Base-by-base conservation (phyloP, 2,329 filamentous ascomycete genomes). In the Thermothelomyces thermophilus region DNA sequence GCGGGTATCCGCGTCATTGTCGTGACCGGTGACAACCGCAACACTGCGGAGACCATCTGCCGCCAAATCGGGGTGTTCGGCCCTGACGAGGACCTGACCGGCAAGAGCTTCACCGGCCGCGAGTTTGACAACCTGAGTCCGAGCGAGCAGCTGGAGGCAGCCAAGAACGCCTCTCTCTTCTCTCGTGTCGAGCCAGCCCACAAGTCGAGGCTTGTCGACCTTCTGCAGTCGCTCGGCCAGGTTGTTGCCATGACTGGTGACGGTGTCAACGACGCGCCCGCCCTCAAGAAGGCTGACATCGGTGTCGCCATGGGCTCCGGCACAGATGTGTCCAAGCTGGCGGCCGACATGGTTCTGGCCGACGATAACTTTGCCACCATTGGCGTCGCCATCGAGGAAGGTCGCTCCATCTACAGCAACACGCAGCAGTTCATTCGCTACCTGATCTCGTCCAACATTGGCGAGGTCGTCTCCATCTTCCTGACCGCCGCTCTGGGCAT, bases 351-450 rank as follows among this genome's bases (percentile, higher is more conserved):
- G 93, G 91, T 98, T 45, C 84, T 98, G 45, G 88, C 90, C 22
- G 94, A 98, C 71, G 90, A 96, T 72, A 98, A 98, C 76, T 98
- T 98, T 68, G 93, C 93, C 55, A 98, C 93, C 3, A 98, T 98
- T 60, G 88, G 95, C 67, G 77, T 89, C 49, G 93, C 93, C 43
- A 90, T 98, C 56, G 93, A 98, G 68, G 93, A 98, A 71, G 93
- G 93, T 47, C 86, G 93, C 56, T 90, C 90, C 56, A 98, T 98
- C 71, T 98, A 96, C 80, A 97, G 93, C 83, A 98, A 98, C 77
- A 98, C 93, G 5, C 93, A 98, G 67, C 93, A 98, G 68, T 98
- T 98, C 71, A 98, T 98, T 71, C 88, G 94, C 43, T 98, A 98
- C 68, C 80, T 98, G 54, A 98, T 98, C 68, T 97, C 91, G 8